These are phyloP conservation scores for Colletotrichum chlorophyti DNA, from an alignment of 2,329 filamentous ascomycete species.

Conservation along the genomic window DNA sequence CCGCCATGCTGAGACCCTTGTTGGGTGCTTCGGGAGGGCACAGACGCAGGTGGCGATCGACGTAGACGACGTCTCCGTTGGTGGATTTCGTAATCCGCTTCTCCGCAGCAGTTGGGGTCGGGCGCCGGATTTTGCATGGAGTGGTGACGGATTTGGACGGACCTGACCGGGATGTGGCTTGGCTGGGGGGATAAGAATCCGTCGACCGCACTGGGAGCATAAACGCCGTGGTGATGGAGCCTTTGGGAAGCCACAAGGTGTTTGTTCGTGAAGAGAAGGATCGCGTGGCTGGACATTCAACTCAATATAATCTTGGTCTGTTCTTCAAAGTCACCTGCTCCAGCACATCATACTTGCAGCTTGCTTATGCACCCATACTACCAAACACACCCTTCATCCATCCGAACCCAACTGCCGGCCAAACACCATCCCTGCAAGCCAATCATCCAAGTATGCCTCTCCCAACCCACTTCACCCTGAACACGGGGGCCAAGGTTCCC, in stretches of 20 bases:
- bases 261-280: background rate
- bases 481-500: constrained; percentile 31
- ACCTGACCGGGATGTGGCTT: background rate
- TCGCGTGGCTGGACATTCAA: background rate
- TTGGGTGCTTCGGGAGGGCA: background rate
- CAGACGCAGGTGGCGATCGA: background rate
- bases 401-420: background rate
- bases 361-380: background rate
- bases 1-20: background rate
- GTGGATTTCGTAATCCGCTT: constrained; percentile 10
- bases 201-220: background rate
- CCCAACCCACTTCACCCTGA: constrained; percentile 30
- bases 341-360: constrained; percentile 1
- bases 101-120: background rate
- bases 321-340: background rate
- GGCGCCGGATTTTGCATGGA: background rate
- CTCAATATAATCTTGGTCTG: background rate
- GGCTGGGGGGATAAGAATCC: constrained; percentile 15
- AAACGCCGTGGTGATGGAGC: background rate
- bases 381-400: background rate
- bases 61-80: constrained; percentile 1
- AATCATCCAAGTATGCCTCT: constrained; percentile 23
- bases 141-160: background rate
- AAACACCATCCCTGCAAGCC: background rate
- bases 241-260: background rate